Percentiles rank a stretch among this genome's conserved stretches.
These are phyloP conservation scores for Cynara cardunculus DNA, from an alignment of 129 eudicot species.

Conservation along the genomic window DNA sequence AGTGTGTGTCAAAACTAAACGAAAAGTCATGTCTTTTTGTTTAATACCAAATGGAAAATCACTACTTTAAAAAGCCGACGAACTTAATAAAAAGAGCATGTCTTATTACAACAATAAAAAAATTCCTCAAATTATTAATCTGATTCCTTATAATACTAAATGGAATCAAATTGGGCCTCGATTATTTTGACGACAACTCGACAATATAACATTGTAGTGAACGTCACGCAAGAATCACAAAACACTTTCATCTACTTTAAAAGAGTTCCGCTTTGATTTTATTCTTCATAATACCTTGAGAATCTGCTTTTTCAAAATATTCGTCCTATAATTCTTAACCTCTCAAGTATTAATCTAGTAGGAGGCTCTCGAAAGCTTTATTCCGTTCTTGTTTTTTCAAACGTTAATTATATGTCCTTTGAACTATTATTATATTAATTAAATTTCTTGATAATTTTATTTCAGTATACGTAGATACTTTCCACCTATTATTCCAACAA, in stretches of 20 bases:
- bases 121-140: background rate
- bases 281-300: background rate
- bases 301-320: background rate
- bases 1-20: background rate
- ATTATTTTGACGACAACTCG: background rate
- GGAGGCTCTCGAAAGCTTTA: background rate
- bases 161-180: background rate
- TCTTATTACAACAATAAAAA: background rate
- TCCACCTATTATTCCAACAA: background rate
- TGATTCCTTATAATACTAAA: background rate
- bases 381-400: background rate
- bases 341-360: background rate
- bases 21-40: background rate
- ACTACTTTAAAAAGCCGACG: background rate
- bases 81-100: background rate
- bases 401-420: background rate
- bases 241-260: background rate
- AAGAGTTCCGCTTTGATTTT: background rate
- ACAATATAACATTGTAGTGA: background rate
- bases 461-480: background rate
- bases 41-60: background rate
- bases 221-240: background rate
- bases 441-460: too few species aligned
- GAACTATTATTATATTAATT: background rate
- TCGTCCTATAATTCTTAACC: background rate